A percentile compares a stretch with the other conserved stretches of the same genome.
Conservation (phyloP, 768 basidiomycete genomes). For the Saitozyma sp. region DNA sequence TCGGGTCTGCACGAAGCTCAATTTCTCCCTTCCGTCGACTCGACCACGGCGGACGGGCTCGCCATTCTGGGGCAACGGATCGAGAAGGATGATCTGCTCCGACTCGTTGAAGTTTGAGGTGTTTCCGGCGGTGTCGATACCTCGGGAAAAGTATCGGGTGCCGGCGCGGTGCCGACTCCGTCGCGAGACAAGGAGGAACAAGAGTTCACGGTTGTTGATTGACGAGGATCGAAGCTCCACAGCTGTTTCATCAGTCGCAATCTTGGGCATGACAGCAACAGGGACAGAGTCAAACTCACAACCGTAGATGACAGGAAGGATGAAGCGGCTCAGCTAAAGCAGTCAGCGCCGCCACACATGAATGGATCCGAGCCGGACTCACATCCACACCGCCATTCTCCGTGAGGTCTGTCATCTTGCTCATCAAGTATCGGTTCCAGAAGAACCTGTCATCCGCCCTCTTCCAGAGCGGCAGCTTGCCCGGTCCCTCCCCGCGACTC, state of each 20-base stretch:
- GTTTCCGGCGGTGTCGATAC: conserved; percentile 82
- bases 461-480: conserved; percentile 41
- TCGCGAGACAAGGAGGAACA: conserved; percentile 84
- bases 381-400: conserved; percentile 66
- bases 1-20: conserved; percentile 89
- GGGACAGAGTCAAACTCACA: conserved; percentile 61
- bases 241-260: conserved; percentile 57
- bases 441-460: conserved; percentile 96
- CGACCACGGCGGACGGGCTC: conserved; percentile 30
- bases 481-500: conserved; percentile 56
- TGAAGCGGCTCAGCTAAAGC: conserved; percentile 75
- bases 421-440: conserved; percentile 84
- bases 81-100: conserved; percentile 85
- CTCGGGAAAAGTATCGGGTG: conserved; percentile 94
- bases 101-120: conserved; percentile 98
- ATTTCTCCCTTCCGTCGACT: conserved; percentile 52
- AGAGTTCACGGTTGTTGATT: conserved; percentile 74
- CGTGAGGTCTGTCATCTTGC: conserved; percentile 63
- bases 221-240: conserved; percentile 77
- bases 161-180: conserved; percentile 92
- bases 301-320: conserved; percentile 90
- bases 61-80: conserved; percentile 50
- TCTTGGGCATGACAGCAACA: background rate
- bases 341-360: background rate
- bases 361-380: conserved; percentile 46